A percentile compares a stretch with the other conserved stretches of the same genome.
Conservation (phyloP, 2,329 filamentous ascomycete species). For the Zasmidium angulare region DNA sequence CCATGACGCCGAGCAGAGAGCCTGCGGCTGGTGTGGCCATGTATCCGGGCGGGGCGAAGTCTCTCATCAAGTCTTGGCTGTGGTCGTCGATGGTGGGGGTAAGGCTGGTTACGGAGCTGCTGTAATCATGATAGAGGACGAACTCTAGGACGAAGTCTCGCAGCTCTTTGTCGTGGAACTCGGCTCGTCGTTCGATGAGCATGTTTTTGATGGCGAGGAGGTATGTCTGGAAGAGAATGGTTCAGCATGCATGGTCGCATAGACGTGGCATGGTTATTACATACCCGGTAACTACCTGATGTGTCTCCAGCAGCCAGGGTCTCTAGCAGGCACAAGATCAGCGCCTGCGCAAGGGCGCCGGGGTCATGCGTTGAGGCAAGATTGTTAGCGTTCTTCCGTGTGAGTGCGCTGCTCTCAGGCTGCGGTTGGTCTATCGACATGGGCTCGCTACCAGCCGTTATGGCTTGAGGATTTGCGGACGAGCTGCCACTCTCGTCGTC, state of each 20-base stretch:
- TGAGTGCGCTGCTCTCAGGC: neutral
- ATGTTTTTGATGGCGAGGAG: slow-evolving; percentile 73
- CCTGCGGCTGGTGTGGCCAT: slow-evolving; percentile 57
- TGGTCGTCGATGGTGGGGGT: slow-evolving; percentile 41
- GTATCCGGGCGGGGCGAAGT: slow-evolving; percentile 55
- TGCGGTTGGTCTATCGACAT: neutral
- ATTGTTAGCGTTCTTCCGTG: neutral
- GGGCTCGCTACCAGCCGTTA: slow-evolving; percentile 2
- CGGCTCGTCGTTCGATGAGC: slow-evolving; percentile 55
- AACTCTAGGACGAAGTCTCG: slow-evolving; percentile 72
- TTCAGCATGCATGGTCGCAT: neutral
- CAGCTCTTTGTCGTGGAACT: slow-evolving; percentile 60
- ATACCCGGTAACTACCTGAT: slow-evolving; percentile 66
- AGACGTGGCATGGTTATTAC: neutral
- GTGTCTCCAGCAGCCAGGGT: slow-evolving; percentile 61
- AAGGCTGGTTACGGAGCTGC: slow-evolving; percentile 57
- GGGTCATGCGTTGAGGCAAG: slow-evolving; percentile 45
- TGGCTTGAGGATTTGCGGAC: neutral
- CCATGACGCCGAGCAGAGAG: slow-evolving; percentile 74
- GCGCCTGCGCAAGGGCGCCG: slow-evolving; percentile 54
- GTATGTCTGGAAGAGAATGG: slow-evolving; percentile 52
- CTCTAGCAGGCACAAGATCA: slow-evolving; percentile 61
- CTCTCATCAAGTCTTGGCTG: slow-evolving; percentile 53
- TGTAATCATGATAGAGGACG: slow-evolving; percentile 77
- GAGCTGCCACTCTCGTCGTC: neutral